phyloP scores from a whole-genome alignment of 2,329 filamentous ascomycete species.

The Huntiella moniliformis region DNA sequence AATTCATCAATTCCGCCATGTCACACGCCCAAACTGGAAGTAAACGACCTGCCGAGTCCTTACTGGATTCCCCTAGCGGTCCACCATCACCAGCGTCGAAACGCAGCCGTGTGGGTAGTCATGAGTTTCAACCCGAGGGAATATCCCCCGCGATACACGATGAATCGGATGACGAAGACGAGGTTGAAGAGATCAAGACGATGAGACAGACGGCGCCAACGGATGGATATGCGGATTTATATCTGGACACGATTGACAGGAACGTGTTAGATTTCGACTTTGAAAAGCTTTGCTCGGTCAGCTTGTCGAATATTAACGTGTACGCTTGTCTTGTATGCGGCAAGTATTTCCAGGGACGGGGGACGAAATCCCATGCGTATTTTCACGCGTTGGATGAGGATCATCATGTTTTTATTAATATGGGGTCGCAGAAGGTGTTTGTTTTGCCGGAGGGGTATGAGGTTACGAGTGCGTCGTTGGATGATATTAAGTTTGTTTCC shows the following conservation, averaged over 20 bases:
- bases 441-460: conserved; percentile 94
- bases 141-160: background rate
- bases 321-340: conserved; percentile 95
- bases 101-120: conserved; percentile 29
- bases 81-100: conserved; percentile 45
- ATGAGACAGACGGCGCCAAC: conserved; percentile 56
- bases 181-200: background rate
- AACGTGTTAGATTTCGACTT: conserved; percentile 94
- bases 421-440: conserved; percentile 79
- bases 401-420: conserved; percentile 97
- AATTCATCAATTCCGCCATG: background rate
- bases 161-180: background rate
- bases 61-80: conserved; percentile 19
- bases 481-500: conserved; percentile 96
- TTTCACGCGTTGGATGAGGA: conserved; percentile 90
- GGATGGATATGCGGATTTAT: conserved; percentile 84
- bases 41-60: conserved; percentile 35
- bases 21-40: too few species aligned
- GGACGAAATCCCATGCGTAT: conserved; percentile 88
- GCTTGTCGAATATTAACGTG: conserved; percentile 93
- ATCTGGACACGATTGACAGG: conserved; percentile 92
- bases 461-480: conserved; percentile 80
- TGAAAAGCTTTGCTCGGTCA: conserved; percentile 92
- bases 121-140: conserved; percentile 13
- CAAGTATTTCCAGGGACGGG: conserved; percentile 91